These are phyloP conservation scores for Gilbertella persicaria DNA, from an alignment of 371 early-diverging fungal genomes.

Conservation along the genomic window DNA sequence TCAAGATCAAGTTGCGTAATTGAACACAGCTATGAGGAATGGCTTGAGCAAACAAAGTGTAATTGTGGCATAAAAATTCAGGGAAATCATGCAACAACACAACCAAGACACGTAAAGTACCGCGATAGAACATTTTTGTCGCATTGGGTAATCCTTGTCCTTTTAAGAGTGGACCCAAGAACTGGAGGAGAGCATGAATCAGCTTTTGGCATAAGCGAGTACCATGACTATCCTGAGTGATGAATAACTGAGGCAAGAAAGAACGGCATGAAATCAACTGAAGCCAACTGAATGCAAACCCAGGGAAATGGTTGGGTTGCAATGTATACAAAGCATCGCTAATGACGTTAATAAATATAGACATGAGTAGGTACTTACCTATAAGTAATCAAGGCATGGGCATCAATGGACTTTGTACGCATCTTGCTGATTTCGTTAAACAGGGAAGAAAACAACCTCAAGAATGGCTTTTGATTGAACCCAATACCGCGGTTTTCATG, in stretches of 20 bases:
- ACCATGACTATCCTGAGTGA: constrained; percentile 46
- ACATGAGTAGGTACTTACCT: constrained; percentile 27
- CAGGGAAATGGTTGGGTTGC: constrained; percentile 86
- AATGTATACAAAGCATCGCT: constrained; percentile 85
- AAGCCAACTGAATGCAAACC: constrained; percentile 96
- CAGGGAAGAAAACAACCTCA: constrained; percentile 86
- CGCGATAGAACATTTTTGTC: constrained; percentile 83
- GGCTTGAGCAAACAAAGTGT: constrained; percentile 83
- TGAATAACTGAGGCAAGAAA: constrained; percentile 85
- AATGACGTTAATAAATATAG: constrained; percentile 57
- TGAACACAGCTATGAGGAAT: constrained; percentile 94
- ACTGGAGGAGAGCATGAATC: constrained; percentile 79
- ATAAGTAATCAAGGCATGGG: constrained; percentile 28
- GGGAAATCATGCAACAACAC: constrained; percentile 96
- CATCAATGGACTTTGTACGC: constrained; percentile 34
- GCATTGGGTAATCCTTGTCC: constrained; percentile 62
- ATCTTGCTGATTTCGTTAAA: constrained; percentile 77
- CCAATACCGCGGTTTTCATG: constrained; percentile 75
- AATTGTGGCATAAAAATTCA: constrained; percentile 91
- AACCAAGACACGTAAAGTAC: constrained; percentile 86
- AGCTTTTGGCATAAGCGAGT: constrained; percentile 86
- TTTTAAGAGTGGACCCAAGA: constrained; percentile 83
- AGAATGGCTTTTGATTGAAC: constrained; percentile 92
- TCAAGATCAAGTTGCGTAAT: constrained; percentile 90
- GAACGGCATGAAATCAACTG: constrained; percentile 88